Percentiles rank a stretch among this genome's conserved stretches.
Evolutionary conservation across 768 basidiomycete genomes (phyloP).

Genomic region (Agrocybe pediades): DNA sequence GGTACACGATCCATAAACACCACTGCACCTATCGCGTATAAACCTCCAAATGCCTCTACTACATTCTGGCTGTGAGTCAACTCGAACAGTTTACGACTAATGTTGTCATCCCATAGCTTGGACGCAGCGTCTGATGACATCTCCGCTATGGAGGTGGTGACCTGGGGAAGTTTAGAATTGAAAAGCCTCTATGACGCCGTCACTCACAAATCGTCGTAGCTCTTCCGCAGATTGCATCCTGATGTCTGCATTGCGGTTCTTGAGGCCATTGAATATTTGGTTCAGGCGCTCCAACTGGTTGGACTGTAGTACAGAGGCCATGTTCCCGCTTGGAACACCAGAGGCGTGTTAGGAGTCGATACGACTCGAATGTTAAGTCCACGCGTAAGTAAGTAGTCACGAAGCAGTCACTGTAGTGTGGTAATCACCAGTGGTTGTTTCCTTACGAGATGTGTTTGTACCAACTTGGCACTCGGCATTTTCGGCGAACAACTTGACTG

Average conservation of each 20-base stretch:
- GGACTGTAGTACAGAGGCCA: slow-evolving; percentile 63
- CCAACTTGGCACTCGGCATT: neutral
- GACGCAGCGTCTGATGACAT: slow-evolving; percentile 80
- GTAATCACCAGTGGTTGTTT: no score
- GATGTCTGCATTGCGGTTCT: slow-evolving; percentile 62
- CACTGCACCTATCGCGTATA: slow-evolving; percentile 80
- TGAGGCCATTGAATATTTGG: slow-evolving; percentile 68
- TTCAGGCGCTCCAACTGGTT: slow-evolving; percentile 63
- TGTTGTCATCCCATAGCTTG: slow-evolving; percentile 85
- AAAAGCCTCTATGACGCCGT: slow-evolving; percentile 10
- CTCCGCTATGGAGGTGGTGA: slow-evolving; percentile 72
- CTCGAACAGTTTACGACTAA: slow-evolving; percentile 78
- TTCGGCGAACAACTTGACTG: no score
- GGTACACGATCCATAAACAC: slow-evolving; percentile 8
- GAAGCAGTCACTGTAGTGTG: neutral
- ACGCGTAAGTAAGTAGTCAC: neutral
- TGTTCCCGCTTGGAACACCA: slow-evolving; percentile 31
- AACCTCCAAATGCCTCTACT: slow-evolving; percentile 81
- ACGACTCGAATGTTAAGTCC: neutral
- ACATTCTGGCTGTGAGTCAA: slow-evolving; percentile 81
- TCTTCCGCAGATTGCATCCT: slow-evolving; percentile 72
- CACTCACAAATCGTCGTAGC: slow-evolving; percentile 70
- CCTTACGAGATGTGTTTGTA: neutral
- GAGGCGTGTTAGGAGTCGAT: slow-evolving; percentile 9
- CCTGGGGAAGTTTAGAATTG: slow-evolving; percentile 41